A percentile compares a stretch with the other conserved stretches of the same genome.
Evolutionary conservation across 2,329 filamentous ascomycete species (phyloP).

Genomic region (Penicillium olsonii): DNA sequence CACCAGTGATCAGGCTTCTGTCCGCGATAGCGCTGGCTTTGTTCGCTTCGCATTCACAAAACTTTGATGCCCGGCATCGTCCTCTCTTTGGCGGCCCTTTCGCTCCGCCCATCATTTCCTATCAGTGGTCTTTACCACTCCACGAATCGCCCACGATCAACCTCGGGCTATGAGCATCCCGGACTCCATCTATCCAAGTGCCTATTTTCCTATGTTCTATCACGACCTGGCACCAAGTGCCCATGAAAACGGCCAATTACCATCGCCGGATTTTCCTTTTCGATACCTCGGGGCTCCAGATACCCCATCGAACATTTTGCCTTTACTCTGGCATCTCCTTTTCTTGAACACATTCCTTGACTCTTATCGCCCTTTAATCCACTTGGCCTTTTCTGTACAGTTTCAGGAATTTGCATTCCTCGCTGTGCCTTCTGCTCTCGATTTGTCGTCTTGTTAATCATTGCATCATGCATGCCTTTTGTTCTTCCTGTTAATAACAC

Average conservation of each 20-base stretch:
- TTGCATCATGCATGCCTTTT: slow-evolving; percentile 8
- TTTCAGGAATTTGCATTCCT: slow-evolving; percentile 21
- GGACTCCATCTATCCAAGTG: slow-evolving; percentile 8
- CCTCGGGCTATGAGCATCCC: slow-evolving; percentile 3
- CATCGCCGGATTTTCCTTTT: slow-evolving; percentile 3
- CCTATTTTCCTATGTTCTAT: slow-evolving; percentile 13
- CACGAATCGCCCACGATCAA: slow-evolving; percentile 23
- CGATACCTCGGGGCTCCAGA: not conserved
- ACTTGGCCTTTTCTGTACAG: slow-evolving; percentile 32
- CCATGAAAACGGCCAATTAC: slow-evolving; percentile 7
- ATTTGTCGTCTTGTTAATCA: slow-evolving; percentile 14
- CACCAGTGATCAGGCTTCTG: not conserved
- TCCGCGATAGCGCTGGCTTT: not conserved
- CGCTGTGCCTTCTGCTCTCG: slow-evolving; percentile 31
- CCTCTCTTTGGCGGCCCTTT: slow-evolving; percentile 15
- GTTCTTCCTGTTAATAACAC: slow-evolving; percentile 4
- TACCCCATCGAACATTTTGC: slow-evolving; percentile 9
- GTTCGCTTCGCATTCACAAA: slow-evolving; percentile 12
- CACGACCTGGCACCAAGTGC: slow-evolving; percentile 18
- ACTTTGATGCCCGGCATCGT: slow-evolving; percentile 20
- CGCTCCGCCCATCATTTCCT: slow-evolving; percentile 7
- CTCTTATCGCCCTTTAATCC: slow-evolving; percentile 35
- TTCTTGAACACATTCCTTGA: slow-evolving; percentile 11
- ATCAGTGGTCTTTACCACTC: slow-evolving; percentile 15
- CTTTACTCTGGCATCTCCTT: slow-evolving; percentile 11